Conservation (phyloP, 2,329 filamentous ascomycete species). For the Fusarium circinatum region DNA sequence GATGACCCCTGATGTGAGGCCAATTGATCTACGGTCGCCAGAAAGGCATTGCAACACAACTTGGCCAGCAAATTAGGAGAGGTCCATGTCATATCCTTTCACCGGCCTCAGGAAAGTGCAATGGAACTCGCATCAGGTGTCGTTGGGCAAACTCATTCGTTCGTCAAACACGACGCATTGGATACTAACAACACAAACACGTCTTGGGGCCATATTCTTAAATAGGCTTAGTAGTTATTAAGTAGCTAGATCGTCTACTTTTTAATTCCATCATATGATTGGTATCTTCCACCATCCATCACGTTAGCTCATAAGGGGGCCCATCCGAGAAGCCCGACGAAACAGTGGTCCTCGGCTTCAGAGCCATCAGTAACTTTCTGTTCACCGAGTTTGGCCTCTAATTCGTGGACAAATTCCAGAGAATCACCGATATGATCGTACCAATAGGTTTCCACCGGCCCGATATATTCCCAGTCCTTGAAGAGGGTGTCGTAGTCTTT, state of each 20-base stretch:
- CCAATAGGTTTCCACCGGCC: neutral
- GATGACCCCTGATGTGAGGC: neutral
- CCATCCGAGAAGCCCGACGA: neutral
- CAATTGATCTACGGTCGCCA: rapidly evolving
- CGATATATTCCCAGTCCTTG: neutral
- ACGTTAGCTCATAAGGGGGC: neutral
- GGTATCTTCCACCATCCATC: neutral
- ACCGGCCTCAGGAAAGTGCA: rapidly evolving
- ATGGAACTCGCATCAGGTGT: neutral
- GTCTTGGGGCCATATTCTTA: neutral
- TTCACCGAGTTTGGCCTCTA: neutral
- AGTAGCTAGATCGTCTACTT: rapidly evolving
- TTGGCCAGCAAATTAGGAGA: neutral
- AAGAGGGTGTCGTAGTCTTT: neutral
- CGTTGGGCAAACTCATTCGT: neutral
- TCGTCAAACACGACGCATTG: neutral
- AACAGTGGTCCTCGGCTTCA: neutral
- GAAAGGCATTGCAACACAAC: rapidly evolving
- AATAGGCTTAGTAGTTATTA: neutral
- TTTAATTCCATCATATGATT: neutral
- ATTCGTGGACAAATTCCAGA: rapidly evolving
- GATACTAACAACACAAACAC: too few relatives aligned
- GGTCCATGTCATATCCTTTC: rapidly evolving
- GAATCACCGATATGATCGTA: neutral
- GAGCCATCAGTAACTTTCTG: neutral